Percentiles rank a stretch among this genome's conserved stretches.
These are phyloP conservation scores for Cephalotrichum gorgonifer DNA, from an alignment of 2,329 filamentous ascomycete species.

Conservation along the genomic window DNA sequence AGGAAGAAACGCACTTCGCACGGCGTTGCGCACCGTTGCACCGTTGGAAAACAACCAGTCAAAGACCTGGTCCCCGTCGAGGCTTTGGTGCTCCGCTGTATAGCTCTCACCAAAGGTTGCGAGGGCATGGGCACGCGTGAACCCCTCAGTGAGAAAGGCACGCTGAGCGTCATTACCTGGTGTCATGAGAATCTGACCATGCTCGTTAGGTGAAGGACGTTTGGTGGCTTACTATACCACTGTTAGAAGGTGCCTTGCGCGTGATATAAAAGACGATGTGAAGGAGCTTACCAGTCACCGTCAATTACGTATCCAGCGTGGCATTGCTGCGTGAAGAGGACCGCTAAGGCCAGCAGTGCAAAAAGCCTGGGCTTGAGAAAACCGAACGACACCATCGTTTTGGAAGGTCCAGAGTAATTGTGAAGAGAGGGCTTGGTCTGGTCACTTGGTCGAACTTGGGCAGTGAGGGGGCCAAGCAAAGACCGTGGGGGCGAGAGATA, in stretches of 20 bases:
- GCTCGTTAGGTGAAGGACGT: not conserved
- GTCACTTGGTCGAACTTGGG: not conserved
- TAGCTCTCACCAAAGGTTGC: not conserved
- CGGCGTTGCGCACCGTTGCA: not conserved
- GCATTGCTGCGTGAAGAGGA: slow-evolving; percentile 1
- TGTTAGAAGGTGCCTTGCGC: not conserved
- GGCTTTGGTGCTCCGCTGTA: not conserved
- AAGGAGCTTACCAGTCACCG: slow-evolving; percentile 3
- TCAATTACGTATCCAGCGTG: slow-evolving; percentile 2
- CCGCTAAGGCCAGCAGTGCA: not conserved
- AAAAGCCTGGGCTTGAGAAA: not conserved
- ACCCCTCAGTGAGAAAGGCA: not conserved
- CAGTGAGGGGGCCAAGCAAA: not conserved
- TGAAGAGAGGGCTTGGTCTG: not conserved
- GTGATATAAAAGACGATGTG: not conserved
- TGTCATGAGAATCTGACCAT: too few relatives aligned
- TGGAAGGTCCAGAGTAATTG: not conserved
- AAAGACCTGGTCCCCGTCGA: not conserved
- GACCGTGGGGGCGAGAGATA: too few relatives aligned
- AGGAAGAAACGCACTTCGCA: too few relatives aligned
- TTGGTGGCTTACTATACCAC: not conserved
- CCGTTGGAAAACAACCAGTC: not conserved
- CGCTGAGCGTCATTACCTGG: too few relatives aligned
- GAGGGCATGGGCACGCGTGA: not conserved
- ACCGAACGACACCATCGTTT: not conserved